Conservation (phyloP, 768 basidiomycete species). For the Dentipellis fragilis region DNA sequence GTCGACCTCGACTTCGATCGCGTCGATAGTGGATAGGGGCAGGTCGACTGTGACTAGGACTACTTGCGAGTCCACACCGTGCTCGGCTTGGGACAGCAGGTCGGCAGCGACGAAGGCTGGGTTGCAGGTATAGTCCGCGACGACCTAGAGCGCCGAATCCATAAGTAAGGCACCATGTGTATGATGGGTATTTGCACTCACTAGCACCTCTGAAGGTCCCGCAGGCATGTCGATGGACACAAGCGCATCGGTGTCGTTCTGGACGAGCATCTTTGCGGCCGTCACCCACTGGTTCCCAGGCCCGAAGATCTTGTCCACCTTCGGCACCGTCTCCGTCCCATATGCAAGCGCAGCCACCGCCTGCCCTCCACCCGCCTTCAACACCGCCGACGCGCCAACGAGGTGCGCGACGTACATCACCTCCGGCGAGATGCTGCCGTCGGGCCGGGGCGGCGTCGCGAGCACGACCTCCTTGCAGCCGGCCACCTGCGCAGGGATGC, state of each 20-base stretch:
- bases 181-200: slow-evolving; percentile 30
- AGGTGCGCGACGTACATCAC: slow-evolving; percentile 94
- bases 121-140: slow-evolving; percentile 81
- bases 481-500: slow-evolving; percentile 95
- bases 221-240: slow-evolving; percentile 99
- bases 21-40: slow-evolving; percentile 45
- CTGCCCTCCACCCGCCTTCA: slow-evolving; percentile 95
- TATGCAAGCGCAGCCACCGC: slow-evolving; percentile 95
- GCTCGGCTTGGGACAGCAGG: slow-evolving; percentile 94
- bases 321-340: slow-evolving; percentile 89
- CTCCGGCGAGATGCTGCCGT: slow-evolving; percentile 92
- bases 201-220: slow-evolving; percentile 94
- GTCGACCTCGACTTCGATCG: slow-evolving; percentile 80
- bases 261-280: slow-evolving; percentile 98
- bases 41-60: slow-evolving; percentile 81
- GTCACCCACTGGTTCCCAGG: slow-evolving; percentile 99
- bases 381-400: slow-evolving; percentile 81
- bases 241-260: slow-evolving; percentile 94
- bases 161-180: slow-evolving; percentile 2
- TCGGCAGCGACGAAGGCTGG: slow-evolving; percentile 94
- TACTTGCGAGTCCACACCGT: slow-evolving; percentile 96
- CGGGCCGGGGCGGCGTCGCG: slow-evolving; percentile 90
- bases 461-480: slow-evolving; percentile 88
- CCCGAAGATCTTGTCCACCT: slow-evolving; percentile 99
- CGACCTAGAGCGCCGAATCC: slow-evolving; percentile 49